Conservation (phyloP, 2,329 filamentous ascomycete genomes). For the Cordyceps tenuipes region DNA sequence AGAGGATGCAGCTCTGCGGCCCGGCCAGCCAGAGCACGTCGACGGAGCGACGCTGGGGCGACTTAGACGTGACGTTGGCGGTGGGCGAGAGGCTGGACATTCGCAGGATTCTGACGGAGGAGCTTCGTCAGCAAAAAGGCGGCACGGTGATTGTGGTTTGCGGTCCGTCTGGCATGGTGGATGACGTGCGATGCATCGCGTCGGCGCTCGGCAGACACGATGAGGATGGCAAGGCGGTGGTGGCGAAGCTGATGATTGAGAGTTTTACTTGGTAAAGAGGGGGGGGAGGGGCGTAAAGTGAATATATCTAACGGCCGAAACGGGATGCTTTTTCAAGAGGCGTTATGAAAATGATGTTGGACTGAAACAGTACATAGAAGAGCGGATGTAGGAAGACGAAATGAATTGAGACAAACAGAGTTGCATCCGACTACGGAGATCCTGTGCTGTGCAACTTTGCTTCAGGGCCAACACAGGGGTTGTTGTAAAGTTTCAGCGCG, state of each 20-base stretch:
- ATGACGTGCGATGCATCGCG: slow-evolving; percentile 19
- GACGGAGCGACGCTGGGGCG: slow-evolving; percentile 17
- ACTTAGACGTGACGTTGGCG: slow-evolving; percentile 21
- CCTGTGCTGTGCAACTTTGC: not conserved
- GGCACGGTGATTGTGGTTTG: slow-evolving; percentile 24
- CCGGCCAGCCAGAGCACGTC: not conserved
- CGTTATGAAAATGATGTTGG: not conserved
- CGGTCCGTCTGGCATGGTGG: slow-evolving; percentile 22
- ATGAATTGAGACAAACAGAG: slow-evolving; percentile 2
- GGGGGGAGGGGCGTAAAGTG: not conserved
- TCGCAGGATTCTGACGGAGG: slow-evolving; percentile 18
- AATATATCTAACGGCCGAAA: not conserved
- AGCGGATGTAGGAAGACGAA: not conserved
- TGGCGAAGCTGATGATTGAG: slow-evolving; percentile 10
- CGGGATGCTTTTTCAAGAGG: not conserved
- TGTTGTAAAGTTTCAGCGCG: not conserved
- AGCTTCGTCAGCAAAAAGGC: slow-evolving; percentile 15
- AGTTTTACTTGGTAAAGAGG: slow-evolving; percentile 8
- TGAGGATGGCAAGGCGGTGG: slow-evolving; percentile 5
- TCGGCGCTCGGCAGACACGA: slow-evolving; percentile 9
- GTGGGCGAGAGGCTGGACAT: slow-evolving; percentile 23
- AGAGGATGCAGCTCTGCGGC: slow-evolving; percentile 17
- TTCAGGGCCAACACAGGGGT: not conserved
- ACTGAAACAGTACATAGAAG: not conserved
- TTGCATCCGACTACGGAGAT: not conserved